phyloP scores from a whole-genome alignment of 2,329 filamentous ascomycete species.

The Aspergillus uvarum region DNA sequence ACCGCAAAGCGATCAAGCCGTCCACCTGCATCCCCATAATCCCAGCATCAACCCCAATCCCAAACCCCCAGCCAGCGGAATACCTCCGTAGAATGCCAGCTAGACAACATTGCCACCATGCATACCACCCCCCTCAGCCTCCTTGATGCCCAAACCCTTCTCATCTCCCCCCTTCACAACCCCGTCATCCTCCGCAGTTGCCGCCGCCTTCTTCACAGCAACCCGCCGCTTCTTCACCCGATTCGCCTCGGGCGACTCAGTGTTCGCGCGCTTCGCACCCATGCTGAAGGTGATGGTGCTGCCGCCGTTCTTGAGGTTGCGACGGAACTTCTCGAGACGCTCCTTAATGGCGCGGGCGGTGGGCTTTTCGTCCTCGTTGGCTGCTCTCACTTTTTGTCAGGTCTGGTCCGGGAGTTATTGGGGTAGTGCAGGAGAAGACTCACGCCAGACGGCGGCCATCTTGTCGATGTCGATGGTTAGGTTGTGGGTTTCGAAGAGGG shows the following conservation, averaged over 20 bases:
- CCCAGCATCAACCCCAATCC: no score
- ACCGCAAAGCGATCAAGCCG: no score
- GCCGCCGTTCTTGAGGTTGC: constrained; percentile 1
- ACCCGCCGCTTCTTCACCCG: constrained; percentile 1
- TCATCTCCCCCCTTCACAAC: no score
- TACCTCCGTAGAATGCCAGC: no score
- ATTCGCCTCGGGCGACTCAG: not conserved
- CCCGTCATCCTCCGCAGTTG: no score
- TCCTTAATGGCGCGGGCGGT: constrained; percentile 17
- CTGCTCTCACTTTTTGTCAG: not conserved
- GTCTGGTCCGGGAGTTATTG: not conserved
- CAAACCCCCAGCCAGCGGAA: no score
- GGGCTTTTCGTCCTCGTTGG: constrained; percentile 11
- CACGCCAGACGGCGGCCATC: constrained; percentile 11
- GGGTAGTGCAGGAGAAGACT: not conserved
- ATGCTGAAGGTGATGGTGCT: constrained; percentile 12
- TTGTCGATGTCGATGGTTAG: constrained; percentile 14
- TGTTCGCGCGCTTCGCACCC: constrained; percentile 2
- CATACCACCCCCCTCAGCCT: no score
- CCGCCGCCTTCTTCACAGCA: not conserved
- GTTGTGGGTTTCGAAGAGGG: constrained; percentile 16
- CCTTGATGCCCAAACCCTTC: no score
- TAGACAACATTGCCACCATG: no score
- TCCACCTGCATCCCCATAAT: no score
- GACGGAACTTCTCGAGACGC: constrained; percentile 14